Percentiles rank a stretch among this genome's conserved stretches.
phyloP scores from a whole-genome alignment of 768 basidiomycete genomes.

The Cyclocybe aegerita region DNA sequence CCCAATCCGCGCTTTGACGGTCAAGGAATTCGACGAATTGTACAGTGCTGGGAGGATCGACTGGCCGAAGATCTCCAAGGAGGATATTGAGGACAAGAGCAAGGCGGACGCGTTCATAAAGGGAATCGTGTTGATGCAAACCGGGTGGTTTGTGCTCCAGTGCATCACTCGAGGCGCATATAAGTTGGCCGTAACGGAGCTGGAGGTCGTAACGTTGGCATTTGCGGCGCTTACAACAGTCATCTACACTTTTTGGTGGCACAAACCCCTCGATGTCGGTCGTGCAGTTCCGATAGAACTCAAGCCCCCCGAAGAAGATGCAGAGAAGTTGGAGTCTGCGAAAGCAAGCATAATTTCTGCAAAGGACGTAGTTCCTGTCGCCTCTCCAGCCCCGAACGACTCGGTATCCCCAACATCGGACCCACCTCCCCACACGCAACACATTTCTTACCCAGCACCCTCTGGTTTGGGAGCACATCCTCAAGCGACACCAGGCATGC shows the following conservation, averaged over 20 bases:
- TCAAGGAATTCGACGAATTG: slow-evolving; percentile 1
- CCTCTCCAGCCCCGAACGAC: no score
- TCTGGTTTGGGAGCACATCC: no score
- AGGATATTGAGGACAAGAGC: slow-evolving; percentile 25
- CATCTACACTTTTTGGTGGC: slow-evolving; percentile 33
- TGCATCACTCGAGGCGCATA: slow-evolving; percentile 19
- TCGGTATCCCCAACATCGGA: no score
- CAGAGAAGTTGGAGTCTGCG: background rate
- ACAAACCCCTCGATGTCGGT: slow-evolving; percentile 30
- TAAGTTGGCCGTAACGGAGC: slow-evolving; percentile 23
- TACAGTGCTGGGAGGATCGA: background rate
- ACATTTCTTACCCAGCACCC: no score
- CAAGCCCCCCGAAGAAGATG: background rate
- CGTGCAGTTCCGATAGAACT: slow-evolving; percentile 11
- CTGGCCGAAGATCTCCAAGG: slow-evolving; percentile 10
- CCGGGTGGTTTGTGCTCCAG: slow-evolving; percentile 30
- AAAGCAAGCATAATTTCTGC: background rate
- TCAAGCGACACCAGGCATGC: no score
- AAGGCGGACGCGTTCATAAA: slow-evolving; percentile 26
- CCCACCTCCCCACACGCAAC: no score
- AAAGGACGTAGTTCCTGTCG: background rate
- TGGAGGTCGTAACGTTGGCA: slow-evolving; percentile 30
- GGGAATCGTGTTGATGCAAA: slow-evolving; percentile 23
- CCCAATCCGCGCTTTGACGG: background rate
- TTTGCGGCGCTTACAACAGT: slow-evolving; percentile 24